These are phyloP conservation scores for Apostasia shenzhenica DNA, from an alignment of 106 monocot genomes.

Conservation along the genomic window DNA sequence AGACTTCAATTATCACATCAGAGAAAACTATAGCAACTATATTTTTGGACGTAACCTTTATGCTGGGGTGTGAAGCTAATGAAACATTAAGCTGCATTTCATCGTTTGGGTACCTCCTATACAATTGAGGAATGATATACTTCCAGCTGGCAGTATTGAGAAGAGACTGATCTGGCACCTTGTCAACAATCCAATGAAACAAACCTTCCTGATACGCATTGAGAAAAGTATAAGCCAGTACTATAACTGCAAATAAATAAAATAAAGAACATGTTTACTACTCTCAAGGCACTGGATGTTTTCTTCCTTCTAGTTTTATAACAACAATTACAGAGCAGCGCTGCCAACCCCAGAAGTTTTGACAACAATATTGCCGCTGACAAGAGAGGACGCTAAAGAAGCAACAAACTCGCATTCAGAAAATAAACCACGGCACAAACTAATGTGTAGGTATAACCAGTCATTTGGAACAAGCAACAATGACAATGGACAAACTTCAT, in stretches of 20 bases:
- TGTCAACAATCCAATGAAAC: slow-evolving; percentile 83
- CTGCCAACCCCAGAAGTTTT: no score
- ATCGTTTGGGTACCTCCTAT: slow-evolving; percentile 84
- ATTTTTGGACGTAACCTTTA: slow-evolving; percentile 34
- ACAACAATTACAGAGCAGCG: no score
- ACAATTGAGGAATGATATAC: slow-evolving; percentile 77
- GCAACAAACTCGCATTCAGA: no score
- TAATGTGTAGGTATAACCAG: neutral
- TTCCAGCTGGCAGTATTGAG: slow-evolving; percentile 79
- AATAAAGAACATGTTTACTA: neutral
- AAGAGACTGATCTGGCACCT: slow-evolving; percentile 75
- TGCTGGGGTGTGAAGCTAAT: slow-evolving; percentile 52
- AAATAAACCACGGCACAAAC: neutral
- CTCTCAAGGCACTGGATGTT: no score
- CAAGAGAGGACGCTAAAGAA: no score
- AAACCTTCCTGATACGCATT: slow-evolving; percentile 54
- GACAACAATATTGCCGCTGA: no score
- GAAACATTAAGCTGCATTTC: slow-evolving; percentile 78
- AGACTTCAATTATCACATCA: slow-evolving; percentile 72
- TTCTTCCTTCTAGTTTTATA: no score
- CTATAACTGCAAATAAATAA: neutral
- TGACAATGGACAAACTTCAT: neutral
- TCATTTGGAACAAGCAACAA: slow-evolving; percentile 1
- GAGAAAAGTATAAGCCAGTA: neutral
- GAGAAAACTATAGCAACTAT: slow-evolving; percentile 46